phyloP scores from a whole-genome alignment of 805 yeast species.

The Starmerella etchellsii region DNA sequence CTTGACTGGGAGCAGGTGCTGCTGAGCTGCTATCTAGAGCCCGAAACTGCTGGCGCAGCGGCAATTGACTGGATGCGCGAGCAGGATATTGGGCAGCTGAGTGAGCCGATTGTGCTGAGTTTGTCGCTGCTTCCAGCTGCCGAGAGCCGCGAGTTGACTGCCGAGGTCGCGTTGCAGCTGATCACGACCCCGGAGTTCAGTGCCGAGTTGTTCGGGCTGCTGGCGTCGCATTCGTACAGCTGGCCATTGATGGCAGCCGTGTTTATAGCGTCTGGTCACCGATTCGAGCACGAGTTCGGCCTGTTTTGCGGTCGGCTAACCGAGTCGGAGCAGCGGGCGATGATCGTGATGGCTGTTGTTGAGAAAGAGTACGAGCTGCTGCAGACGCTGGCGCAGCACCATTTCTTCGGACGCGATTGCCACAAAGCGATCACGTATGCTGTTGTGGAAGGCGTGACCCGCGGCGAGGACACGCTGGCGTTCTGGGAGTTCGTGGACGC shows the following conservation, averaged over 20 bases:
- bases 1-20: constrained; percentile 8
- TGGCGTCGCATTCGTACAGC: constrained; percentile 4
- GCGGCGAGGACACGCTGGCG: constrained; percentile 3
- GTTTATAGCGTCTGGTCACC: constrained; percentile 8
- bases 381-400: background rate
- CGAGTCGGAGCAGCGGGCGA: background rate
- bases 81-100: background rate
- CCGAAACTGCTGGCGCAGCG: background rate
- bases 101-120: constrained; percentile 2
- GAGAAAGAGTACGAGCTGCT: constrained; percentile 8
- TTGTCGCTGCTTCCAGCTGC: constrained; percentile 2
- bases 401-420: background rate
- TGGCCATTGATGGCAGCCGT: constrained; percentile 15
- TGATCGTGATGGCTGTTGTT: constrained; percentile 5
- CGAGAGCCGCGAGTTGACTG: background rate
- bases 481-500: constrained; percentile 30
- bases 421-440: background rate
- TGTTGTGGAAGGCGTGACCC: background rate
- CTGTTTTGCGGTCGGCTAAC: constrained; percentile 3
- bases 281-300: constrained; percentile 5
- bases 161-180: constrained; percentile 1
- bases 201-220: constrained; percentile 4
- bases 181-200: background rate
- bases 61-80: background rate
- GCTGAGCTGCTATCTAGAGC: background rate